phyloP scores from a whole-genome alignment of 352 stramenopile genomes.

The Phytophthora vignae region DNA sequence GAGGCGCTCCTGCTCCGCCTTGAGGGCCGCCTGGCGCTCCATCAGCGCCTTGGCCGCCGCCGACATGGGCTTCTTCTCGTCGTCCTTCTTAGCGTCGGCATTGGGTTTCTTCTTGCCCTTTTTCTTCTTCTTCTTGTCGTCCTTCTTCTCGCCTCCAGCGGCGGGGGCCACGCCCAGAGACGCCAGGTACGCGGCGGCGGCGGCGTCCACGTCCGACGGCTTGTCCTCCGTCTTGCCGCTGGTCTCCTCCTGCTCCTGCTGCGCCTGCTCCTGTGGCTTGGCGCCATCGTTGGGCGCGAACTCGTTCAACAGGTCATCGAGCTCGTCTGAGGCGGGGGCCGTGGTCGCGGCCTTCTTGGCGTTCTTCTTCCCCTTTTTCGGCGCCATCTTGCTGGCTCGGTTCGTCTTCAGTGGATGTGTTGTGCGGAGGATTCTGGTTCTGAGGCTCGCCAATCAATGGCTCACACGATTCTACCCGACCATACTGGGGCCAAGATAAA shows the following conservation, averaged over 20 bases:
- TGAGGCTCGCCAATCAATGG: slow-evolving; percentile 39
- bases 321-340: slow-evolving; percentile 58
- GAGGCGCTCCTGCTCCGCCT: slow-evolving; percentile 78
- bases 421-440: slow-evolving; percentile 20
- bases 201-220: slow-evolving; percentile 62
- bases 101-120: slow-evolving; percentile 83
- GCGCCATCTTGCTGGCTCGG: slow-evolving; percentile 54
- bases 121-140: slow-evolving; percentile 90
- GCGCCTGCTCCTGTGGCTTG: slow-evolving; percentile 18
- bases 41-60: slow-evolving; percentile 74
- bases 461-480: slow-evolving; percentile 19
- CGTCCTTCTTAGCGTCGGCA: slow-evolving; percentile 60
- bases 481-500: slow-evolving; percentile 8
- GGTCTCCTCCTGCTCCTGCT: slow-evolving; percentile 17
- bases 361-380: slow-evolving; percentile 85
- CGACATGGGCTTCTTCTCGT: slow-evolving; percentile 79
- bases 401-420: slow-evolving; percentile 6
- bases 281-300: slow-evolving; percentile 45
- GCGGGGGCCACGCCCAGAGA: slow-evolving; percentile 75
- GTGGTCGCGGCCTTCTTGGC: slow-evolving; percentile 55
- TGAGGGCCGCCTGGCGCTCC: slow-evolving; percentile 78
- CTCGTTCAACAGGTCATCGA: slow-evolving; percentile 80
- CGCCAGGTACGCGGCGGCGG: slow-evolving; percentile 78
- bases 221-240: slow-evolving; percentile 29
- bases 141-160: slow-evolving; percentile 63